phyloP scores from a whole-genome alignment of 495 filamentous ascomycete species.

The Glutinoglossum americanum region DNA sequence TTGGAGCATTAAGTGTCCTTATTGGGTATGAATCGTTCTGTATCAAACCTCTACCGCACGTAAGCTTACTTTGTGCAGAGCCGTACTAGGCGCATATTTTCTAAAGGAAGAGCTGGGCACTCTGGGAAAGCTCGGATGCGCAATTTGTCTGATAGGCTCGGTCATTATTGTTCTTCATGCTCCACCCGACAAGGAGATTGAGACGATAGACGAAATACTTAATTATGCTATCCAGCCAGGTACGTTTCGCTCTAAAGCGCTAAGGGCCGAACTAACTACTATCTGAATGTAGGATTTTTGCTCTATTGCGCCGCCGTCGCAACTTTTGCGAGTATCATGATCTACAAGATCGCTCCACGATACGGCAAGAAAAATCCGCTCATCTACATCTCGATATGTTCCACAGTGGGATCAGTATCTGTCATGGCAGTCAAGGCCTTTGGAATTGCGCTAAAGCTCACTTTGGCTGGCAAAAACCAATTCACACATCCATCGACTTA shows the following conservation, averaged over 20 bases:
- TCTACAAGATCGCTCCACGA: slow-evolving; percentile 73
- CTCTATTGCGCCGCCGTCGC: slow-evolving; percentile 57
- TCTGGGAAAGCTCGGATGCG: slow-evolving; percentile 83
- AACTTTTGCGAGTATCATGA: slow-evolving; percentile 77
- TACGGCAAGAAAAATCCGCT: slow-evolving; percentile 90
- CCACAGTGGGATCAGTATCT: slow-evolving; percentile 84
- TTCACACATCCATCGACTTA: slow-evolving; percentile 87
- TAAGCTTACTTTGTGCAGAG: slow-evolving; percentile 27
- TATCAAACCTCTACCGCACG: neutral
- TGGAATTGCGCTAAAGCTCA: slow-evolving; percentile 88
- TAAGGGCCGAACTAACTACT: slow-evolving; percentile 10
- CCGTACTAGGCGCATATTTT: slow-evolving; percentile 86
- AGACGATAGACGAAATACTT: slow-evolving; percentile 72
- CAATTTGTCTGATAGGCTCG: slow-evolving; percentile 85
- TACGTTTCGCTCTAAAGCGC: slow-evolving; percentile 18
- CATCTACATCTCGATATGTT: slow-evolving; percentile 92
- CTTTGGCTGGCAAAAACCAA: slow-evolving; percentile 77
- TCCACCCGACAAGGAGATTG: slow-evolving; percentile 75
- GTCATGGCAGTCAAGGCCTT: slow-evolving; percentile 99
- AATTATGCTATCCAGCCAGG: slow-evolving; percentile 74
- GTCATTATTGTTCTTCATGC: slow-evolving; percentile 96
- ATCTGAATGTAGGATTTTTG: slow-evolving; percentile 44
- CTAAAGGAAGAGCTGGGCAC: slow-evolving; percentile 71
- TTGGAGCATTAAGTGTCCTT: slow-evolving; percentile 81
- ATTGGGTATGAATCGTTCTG: slow-evolving; percentile 40